A percentile compares a stretch with the other conserved stretches of the same genome.
phyloP scores from a whole-genome alignment of 768 basidiomycete genomes.

The Phaeotremella skinneri region DNA sequence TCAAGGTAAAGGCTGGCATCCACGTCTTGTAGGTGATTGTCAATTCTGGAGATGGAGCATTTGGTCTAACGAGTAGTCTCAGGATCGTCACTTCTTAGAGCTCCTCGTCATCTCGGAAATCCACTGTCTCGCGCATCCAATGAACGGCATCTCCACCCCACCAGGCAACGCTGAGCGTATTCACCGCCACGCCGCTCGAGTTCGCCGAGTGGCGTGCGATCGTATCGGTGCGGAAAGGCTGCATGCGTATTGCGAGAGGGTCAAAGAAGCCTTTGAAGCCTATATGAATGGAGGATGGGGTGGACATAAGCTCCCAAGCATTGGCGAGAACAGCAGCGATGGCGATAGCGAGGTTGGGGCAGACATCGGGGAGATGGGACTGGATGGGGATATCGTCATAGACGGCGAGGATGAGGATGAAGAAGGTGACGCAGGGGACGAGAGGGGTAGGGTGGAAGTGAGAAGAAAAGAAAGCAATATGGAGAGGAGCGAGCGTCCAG shows the following conservation, averaged over 20 bases:
- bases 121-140: slow-evolving; percentile 41
- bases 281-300: slow-evolving; percentile 36
- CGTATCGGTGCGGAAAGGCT: slow-evolving; percentile 49
- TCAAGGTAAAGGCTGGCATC: slow-evolving; percentile 50
- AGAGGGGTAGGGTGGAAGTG: not conserved
- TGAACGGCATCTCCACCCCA: slow-evolving; percentile 11
- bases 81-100: slow-evolving; percentile 51
- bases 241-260: slow-evolving; percentile 48
- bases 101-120: slow-evolving; percentile 50
- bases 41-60: not conserved
- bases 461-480: not conserved
- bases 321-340: not conserved
- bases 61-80: not conserved
- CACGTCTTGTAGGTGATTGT: slow-evolving; percentile 35
- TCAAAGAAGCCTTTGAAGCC: slow-evolving; percentile 50
- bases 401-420: not conserved
- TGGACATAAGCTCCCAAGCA: not conserved
- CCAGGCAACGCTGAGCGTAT: slow-evolving; percentile 32
- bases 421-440: not conserved
- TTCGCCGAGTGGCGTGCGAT: slow-evolving; percentile 47
- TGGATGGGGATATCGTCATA: not conserved
- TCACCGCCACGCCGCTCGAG: slow-evolving; percentile 45
- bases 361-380: not conserved
- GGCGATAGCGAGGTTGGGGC: not conserved
- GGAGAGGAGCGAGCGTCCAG: too few relatives aligned